Conservation (phyloP, 345 rosid species). For the Mercurialis annua region DNA sequence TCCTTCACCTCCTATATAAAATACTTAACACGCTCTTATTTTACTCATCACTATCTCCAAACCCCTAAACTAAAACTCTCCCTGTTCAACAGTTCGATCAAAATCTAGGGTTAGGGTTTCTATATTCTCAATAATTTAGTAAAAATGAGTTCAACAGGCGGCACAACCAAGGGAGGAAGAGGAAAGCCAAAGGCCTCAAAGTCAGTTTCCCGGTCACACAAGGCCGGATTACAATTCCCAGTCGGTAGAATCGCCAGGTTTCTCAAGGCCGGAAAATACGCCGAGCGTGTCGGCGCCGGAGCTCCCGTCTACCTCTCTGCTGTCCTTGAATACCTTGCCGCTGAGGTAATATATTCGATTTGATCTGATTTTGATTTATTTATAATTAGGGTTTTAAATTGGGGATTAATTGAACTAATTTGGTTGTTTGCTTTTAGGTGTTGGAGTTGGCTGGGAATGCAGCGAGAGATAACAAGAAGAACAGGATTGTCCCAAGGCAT, state of each 20-base stretch:
- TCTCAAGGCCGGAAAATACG: constrained; percentile 66
- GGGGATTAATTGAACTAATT: too few species aligned
- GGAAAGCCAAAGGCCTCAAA: constrained; percentile 66
- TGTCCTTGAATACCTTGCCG: constrained; percentile 79
- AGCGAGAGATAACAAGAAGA: constrained; percentile 78
- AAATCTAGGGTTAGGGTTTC: constrained; percentile 24
- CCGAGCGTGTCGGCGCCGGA: constrained; percentile 67
- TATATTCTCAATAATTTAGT: not conserved
- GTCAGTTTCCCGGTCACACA: constrained; percentile 56
- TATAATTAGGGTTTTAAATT: not conserved
- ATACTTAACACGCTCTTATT: not conserved
- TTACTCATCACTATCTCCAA: too few species aligned
- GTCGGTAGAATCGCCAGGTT: constrained; percentile 68
- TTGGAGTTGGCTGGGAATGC: constrained; percentile 79
- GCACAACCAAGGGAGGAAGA: constrained; percentile 59
- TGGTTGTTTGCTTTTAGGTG: constrained; percentile 30
- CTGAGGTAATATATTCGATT: constrained; percentile 46
- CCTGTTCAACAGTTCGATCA: not conserved
- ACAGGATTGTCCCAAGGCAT: constrained; percentile 63
- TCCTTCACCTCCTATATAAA: constrained; percentile 24
- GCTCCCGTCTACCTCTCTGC: constrained; percentile 81
- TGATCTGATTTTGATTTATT: not conserved
- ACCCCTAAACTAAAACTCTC: too few species aligned
- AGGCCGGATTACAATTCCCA: constrained; percentile 73
- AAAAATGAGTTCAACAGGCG: constrained; percentile 55